Evolutionary conservation across 805 yeast genomes (phyloP).

Genomic region (Clavispora santaluciae): DNA sequence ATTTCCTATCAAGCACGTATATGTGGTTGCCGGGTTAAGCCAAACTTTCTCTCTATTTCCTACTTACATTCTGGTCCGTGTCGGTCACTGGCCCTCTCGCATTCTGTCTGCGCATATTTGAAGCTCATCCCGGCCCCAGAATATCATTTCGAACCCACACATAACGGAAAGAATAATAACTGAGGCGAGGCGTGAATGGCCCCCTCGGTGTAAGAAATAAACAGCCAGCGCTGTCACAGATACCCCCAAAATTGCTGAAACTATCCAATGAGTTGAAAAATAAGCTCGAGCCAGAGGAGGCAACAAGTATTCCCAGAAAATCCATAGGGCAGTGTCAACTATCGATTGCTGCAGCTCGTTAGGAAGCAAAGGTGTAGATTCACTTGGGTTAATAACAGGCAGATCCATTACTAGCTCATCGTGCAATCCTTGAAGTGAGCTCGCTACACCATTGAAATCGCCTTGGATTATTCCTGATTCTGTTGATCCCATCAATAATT

Average conservation of each 20-base stretch:
- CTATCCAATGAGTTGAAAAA: slow-evolving; percentile 13
- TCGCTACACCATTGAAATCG: not conserved
- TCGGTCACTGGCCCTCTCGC: not conserved
- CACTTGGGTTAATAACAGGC: not conserved
- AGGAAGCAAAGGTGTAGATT: slow-evolving; percentile 16
- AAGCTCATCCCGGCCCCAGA: not conserved
- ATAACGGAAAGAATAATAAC: not conserved
- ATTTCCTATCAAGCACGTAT: too few species aligned
- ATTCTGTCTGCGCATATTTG: not conserved
- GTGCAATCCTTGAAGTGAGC: not conserved
- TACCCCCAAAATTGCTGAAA: slow-evolving; percentile 13
- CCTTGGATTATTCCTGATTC: not conserved
- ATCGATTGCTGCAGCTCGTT: slow-evolving; percentile 7
- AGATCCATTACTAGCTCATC: not conserved
- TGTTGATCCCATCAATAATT: not conserved
- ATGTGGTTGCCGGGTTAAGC: too few species aligned
- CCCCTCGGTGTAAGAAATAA: not conserved
- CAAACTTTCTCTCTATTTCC: too few species aligned
- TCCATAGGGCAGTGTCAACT: slow-evolving; percentile 5
- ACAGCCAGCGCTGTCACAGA: slow-evolving; percentile 5
- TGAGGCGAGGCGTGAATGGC: not conserved
- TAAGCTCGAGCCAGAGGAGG: slow-evolving; percentile 4
- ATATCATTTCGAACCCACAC: not conserved
- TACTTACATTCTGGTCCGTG: too few species aligned
- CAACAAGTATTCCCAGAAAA: not conserved